These are phyloP conservation scores for Penicillium samsonianum DNA, from an alignment of 495 filamentous ascomycete species.

Conservation along the genomic window DNA sequence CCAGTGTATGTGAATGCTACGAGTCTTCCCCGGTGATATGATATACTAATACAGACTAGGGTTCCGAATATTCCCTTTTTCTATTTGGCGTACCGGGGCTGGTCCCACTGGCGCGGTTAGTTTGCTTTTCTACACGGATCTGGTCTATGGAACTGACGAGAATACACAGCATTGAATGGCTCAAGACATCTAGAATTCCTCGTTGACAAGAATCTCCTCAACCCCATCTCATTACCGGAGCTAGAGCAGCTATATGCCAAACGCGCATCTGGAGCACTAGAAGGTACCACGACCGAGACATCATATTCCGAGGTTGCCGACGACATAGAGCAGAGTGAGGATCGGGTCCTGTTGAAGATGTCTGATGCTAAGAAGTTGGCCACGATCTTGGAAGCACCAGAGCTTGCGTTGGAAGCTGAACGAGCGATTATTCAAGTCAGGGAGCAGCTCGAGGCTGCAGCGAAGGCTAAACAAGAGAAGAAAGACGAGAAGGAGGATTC, in stretches of 20 bases:
- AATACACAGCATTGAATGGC: constrained; percentile 67
- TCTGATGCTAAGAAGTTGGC: constrained; percentile 64
- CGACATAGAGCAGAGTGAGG: constrained; percentile 52
- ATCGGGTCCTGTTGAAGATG: constrained; percentile 59
- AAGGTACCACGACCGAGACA: constrained; percentile 22
- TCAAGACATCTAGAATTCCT: constrained; percentile 85
- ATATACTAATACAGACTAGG: constrained; percentile 43
- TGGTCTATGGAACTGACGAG: constrained; percentile 13
- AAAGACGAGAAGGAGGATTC: constrained; percentile 30
- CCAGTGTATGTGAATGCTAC: constrained; percentile 67
- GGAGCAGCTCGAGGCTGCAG: constrained; percentile 57
- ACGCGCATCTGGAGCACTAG: constrained; percentile 33
- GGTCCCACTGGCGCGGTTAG: constrained; percentile 67
- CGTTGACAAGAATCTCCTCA: constrained; percentile 66
- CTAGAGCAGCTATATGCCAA: constrained; percentile 74
- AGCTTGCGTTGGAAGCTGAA: constrained; percentile 85
- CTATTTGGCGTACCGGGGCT: constrained; percentile 82
- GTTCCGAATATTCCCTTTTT: constrained; percentile 98
- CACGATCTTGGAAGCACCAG: constrained; percentile 71
- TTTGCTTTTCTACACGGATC: background rate
- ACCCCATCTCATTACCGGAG: constrained; percentile 57
- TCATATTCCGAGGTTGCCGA: constrained; percentile 40
- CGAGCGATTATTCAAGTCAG: constrained; percentile 87
- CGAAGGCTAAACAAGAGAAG: constrained; percentile 31
- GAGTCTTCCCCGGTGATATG: background rate